Base-by-base conservation (phyloP, 139 green algal genomes). In the Picochlorum sp. region DNA sequence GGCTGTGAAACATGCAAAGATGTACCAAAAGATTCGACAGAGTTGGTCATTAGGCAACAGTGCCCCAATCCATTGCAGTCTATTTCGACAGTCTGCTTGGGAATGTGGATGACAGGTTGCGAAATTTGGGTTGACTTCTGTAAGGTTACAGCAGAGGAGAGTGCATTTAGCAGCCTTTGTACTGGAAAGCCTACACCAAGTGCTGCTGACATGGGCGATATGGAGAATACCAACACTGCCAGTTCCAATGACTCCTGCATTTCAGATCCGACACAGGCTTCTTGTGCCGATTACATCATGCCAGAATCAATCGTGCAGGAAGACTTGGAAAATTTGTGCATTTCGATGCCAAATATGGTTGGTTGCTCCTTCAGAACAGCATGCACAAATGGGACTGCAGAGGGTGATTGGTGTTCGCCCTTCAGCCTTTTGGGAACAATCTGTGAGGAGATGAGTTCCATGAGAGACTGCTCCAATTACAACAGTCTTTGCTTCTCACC, bases 301-400 rank as follows among this genome's bases (percentile, higher is more conserved):
- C 3, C 47, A 11, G 58, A 68, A 16, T 26, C n/a, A 23, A 24
- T 37, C 1, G 47, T 28, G 16, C 16, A n/a, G 3, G 37, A 23
- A 2, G 32, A 77, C 14, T 20, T 77, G 3, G 14, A 26, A n/a
- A 20, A 16, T 38, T 44, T 77, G 21, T 77, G 70, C 49, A 26
- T 30, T 20, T 16, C 30, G 45, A 68, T 72, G 64, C 64, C 70
- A 21, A 41, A 45, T 49, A 61, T 77, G 58, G 45, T 67, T 26
- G 70, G 70, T 44, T 77, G 70, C 64, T 49, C 56, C 20, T 47
- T 77, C 21, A 65, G 63, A 56, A 23, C 14, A 18, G 16, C 56
- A n/a, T 75, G 68, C 52, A 63, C 20, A 55, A 57, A 57, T 51
- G 21, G 23, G 16, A 26, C 58, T 58, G 44, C 58, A 57, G 28